A percentile compares a stretch with the other conserved stretches of the same genome.
phyloP scores from a whole-genome alignment of 208 protist genomes.

The Trypanosoma vivax region DNA sequence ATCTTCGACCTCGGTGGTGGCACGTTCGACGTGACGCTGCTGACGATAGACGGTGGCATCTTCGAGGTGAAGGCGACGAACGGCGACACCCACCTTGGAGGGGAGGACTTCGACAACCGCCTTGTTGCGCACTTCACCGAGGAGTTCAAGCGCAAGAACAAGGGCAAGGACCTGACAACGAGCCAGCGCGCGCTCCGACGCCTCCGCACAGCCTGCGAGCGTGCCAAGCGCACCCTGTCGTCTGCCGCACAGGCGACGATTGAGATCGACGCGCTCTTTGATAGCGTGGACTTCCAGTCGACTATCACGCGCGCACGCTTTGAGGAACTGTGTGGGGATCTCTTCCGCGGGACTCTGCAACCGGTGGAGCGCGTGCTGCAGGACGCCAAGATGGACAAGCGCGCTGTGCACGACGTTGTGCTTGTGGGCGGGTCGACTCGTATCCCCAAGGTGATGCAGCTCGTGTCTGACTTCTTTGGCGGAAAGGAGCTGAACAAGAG shows the following conservation, averaged over 20 bases:
- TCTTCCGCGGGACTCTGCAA: conserved; percentile 75
- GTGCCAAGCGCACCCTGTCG: conserved; percentile 97
- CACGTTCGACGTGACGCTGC: conserved; percentile 96
- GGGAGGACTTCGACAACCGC: conserved; percentile 86
- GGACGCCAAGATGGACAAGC: conserved; percentile 85
- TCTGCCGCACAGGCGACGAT: conserved; percentile 85
- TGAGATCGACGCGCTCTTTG: conserved; percentile 97
- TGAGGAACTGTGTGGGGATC: conserved; percentile 92
- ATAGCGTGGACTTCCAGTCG: conserved; percentile 96
- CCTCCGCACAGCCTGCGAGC: conserved; percentile 82
- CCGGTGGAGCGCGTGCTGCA: conserved; percentile 78
- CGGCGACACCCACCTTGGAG: conserved; percentile 98
- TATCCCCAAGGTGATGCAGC: conserved; percentile 97
- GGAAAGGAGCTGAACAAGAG: conserved; percentile 88
- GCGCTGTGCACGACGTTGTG: conserved; percentile 90
- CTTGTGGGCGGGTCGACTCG: conserved; percentile 94
- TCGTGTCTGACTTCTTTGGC: conserved; percentile 93
- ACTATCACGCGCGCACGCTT: conserved; percentile 96
- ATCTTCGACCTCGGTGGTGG: conserved; percentile 96
- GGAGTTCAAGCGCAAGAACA: conserved; percentile 91
- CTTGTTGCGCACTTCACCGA: conserved; percentile 95
- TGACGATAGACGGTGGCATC: conserved; percentile 96
- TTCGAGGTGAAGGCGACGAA: conserved; percentile 97
- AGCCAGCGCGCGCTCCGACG: conserved; percentile 61
- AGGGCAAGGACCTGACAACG: conserved; percentile 64